Conservation (phyloP, 768 basidiomycete species). For the Russula compacta region DNA sequence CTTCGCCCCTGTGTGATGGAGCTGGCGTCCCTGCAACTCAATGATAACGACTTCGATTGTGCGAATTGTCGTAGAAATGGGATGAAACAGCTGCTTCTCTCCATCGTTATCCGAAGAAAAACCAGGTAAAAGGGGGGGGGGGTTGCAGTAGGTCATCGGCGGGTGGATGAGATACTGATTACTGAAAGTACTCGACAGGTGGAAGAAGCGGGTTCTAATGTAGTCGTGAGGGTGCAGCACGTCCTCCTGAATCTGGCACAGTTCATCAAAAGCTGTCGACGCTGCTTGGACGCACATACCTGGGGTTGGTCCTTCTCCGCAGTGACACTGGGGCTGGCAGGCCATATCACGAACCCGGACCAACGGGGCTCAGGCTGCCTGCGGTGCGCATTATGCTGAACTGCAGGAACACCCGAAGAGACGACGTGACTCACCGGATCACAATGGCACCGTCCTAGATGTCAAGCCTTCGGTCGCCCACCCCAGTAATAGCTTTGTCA, state of each 20-base stretch:
- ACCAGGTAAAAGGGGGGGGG: neutral
- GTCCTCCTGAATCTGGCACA: neutral
- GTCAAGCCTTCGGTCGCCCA: too few species aligned
- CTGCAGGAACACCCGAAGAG: too few species aligned
- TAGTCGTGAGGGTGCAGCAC: slow-evolving; percentile 13
- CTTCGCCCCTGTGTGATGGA: neutral
- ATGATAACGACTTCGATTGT: slow-evolving; percentile 6
- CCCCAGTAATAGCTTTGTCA: too few species aligned
- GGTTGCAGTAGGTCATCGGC: neutral
- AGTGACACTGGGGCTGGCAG: slow-evolving; percentile 1
- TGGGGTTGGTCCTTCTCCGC: neutral
- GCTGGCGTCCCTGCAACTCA: slow-evolving; percentile 3
- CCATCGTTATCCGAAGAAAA: slow-evolving; percentile 5
- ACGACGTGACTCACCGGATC: too few species aligned
- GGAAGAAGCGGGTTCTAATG: slow-evolving; percentile 1
- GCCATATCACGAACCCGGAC: neutral
- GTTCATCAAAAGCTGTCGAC: neutral
- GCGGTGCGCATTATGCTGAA: too few species aligned
- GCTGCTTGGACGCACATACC: neutral
- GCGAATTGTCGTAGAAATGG: slow-evolving; percentile 8
- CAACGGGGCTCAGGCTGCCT: too few species aligned
- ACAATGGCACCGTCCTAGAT: too few species aligned
- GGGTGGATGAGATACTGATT: too few species aligned
- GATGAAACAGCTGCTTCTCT: slow-evolving; percentile 17
- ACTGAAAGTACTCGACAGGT: neutral